Evolutionary conservation across 805 yeast species (phyloP), one percentile per base, ranked within the genome.

Genomic region (Priceomyces fermenticarens): DNA sequence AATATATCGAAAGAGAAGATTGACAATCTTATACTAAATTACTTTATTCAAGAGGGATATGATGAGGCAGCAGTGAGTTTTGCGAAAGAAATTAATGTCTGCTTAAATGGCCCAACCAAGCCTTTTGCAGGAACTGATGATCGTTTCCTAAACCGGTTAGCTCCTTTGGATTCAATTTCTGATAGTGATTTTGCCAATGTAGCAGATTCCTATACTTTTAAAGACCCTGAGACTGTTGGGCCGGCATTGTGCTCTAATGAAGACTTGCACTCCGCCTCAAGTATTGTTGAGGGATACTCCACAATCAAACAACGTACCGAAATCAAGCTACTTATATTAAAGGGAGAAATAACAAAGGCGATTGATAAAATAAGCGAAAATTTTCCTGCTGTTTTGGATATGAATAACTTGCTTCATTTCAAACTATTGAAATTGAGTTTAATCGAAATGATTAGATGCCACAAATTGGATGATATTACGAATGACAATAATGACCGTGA

Each of bases 11-110:
- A 65, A 44, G 53, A 55, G 32, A 62, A 67, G 53, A 62, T 79
- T 50, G 78, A 75, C 61, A 66, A 67, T 36, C 57, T 87, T 42
- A 72, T 88, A 10, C 70, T 88, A 57, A 82, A 85, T 63, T 87
- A 85, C 60, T 75, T 88, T 45, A 77, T 88, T 10, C 78, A 80
- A 38, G 90, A 87, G 62, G 95, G 93, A 0, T 83, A 85, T 55
- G 81, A 81, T 44, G 73, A 80, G 10, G 81, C 95, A 0, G 85
- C 88, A 1, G 43, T 65, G 10, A 71, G 73, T 34, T 80, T 86
- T 64, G 75, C 88, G 3, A 65, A 67, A 40, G 93, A 85, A 48
- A 60, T 78, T 3, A 70, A 73, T 15, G 53, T 72, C 2, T 28
- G 32, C 9, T 36, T 43, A 28, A 12, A 17, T 12, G 23, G 30